Evolutionary conservation across 805 yeast species (phyloP).

Genomic region (Zygotorulaspora chibaensis): DNA sequence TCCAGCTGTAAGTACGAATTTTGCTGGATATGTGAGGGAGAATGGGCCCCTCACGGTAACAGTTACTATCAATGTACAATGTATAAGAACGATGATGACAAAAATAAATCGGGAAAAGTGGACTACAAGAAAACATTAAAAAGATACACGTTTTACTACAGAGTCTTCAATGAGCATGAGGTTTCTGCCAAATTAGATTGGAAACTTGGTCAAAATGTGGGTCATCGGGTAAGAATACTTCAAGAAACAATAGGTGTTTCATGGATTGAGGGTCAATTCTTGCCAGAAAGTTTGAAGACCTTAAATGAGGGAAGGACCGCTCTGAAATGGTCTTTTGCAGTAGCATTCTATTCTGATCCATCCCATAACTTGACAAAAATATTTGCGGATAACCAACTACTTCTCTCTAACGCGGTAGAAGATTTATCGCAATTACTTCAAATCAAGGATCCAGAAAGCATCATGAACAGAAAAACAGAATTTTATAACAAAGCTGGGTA

Average conservation of each 20-base stretch:
- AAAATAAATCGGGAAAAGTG: constrained; percentile 24
- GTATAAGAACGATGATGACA: constrained; percentile 43
- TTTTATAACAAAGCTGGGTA: constrained; percentile 38
- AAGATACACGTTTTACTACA: constrained; percentile 70
- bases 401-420: constrained; percentile 62
- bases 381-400: constrained; percentile 67
- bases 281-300: constrained; percentile 64
- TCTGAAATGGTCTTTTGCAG: constrained; percentile 87
- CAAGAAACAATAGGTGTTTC: constrained; percentile 64
- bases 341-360: constrained; percentile 60
- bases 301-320: constrained; percentile 67
- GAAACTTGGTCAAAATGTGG: constrained; percentile 57
- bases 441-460: constrained; percentile 36
- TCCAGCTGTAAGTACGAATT: constrained; percentile 70
- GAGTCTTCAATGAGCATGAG: constrained; percentile 71
- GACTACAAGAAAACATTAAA: constrained; percentile 41
- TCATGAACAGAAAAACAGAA: constrained; percentile 36
- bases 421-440: constrained; percentile 58
- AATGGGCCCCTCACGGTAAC: constrained; percentile 68
- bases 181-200: constrained; percentile 70
- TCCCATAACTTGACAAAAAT: constrained; percentile 52
- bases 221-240: constrained; percentile 54
- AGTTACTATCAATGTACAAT: constrained; percentile 64
- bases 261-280: constrained; percentile 85
- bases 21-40: constrained; percentile 88